Conservation (phyloP, 495 filamentous ascomycete species). For the Trichoderma orchidacearum region DNA sequence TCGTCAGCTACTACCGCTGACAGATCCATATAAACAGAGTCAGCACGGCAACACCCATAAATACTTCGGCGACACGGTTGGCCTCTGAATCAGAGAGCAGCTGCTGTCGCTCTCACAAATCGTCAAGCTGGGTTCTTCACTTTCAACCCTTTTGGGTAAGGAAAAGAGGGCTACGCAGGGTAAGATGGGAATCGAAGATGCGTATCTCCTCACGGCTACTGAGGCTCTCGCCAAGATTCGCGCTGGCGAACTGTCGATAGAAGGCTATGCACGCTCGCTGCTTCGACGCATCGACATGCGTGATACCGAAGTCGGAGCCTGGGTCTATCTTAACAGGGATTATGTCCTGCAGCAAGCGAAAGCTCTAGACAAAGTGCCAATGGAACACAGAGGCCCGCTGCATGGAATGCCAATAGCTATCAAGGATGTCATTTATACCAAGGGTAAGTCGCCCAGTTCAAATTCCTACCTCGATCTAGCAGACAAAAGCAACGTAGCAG, state of each 20-base stretch:
- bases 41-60: too few relatives aligned
- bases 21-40: too few relatives aligned
- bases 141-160: neutral
- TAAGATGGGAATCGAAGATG: slow-evolving; percentile 23
- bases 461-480: too few relatives aligned
- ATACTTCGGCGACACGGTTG: neutral
- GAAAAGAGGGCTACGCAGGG: neutral
- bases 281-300: slow-evolving; percentile 32
- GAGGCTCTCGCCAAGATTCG: slow-evolving; percentile 20
- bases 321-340: slow-evolving; percentile 35
- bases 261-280: slow-evolving; percentile 38
- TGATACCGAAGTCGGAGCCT: slow-evolving; percentile 36
- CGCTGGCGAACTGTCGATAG: slow-evolving; percentile 26
- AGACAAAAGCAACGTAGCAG: too few relatives aligned
- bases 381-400: slow-evolving; percentile 31
- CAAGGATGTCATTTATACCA: slow-evolving; percentile 47
- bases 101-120: neutral
- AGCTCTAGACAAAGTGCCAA: slow-evolving; percentile 32
- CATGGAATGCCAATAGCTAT: slow-evolving; percentile 41
- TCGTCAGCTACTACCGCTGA: too few relatives aligned
- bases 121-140: neutral
- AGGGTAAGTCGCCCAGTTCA: slow-evolving; percentile 20
- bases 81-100: neutral
- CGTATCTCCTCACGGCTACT: slow-evolving; percentile 19
- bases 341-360: slow-evolving; percentile 34